phyloP scores from a whole-genome alignment of 1,284 basidiomycete genomes.

The Cryptococcus sp. region DNA sequence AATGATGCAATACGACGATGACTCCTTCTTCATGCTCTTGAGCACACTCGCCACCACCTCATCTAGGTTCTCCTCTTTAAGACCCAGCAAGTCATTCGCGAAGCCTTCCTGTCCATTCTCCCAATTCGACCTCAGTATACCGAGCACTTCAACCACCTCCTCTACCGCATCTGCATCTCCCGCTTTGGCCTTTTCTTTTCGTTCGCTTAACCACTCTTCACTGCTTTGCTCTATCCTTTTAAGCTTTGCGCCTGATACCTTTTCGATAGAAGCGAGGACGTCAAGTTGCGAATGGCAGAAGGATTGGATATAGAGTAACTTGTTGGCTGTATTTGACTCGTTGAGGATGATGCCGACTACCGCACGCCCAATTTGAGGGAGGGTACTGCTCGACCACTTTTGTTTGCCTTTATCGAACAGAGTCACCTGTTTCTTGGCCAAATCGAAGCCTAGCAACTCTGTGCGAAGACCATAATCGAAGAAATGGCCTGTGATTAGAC shows the following conservation, averaged over 20 bases:
- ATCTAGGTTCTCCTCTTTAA: slow-evolving; percentile 15
- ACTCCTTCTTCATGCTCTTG: not conserved
- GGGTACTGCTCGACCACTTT: slow-evolving; percentile 12
- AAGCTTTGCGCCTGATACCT: not conserved
- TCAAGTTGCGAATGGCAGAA: slow-evolving; percentile 11
- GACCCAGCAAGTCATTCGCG: slow-evolving; percentile 14
- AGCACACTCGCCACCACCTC: slow-evolving; percentile 4
- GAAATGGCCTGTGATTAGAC: slow-evolving; percentile 16
- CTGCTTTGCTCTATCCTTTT: slow-evolving; percentile 4
- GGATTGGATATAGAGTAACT: slow-evolving; percentile 15
- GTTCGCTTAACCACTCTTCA: slow-evolving; percentile 7
- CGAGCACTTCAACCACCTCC: slow-evolving; percentile 14
- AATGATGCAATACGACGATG: too few relatives aligned
- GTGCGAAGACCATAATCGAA: slow-evolving; percentile 17
- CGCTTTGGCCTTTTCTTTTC: slow-evolving; percentile 5
- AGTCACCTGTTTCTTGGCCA: slow-evolving; percentile 1
- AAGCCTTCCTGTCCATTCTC: slow-evolving; percentile 6
- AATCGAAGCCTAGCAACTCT: slow-evolving; percentile 14
- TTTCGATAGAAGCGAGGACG: slow-evolving; percentile 7
- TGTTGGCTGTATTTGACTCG: slow-evolving; percentile 9
- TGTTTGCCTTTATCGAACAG: slow-evolving; percentile 15
- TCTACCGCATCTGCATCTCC: slow-evolving; percentile 15
- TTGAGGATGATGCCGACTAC: slow-evolving; percentile 10
- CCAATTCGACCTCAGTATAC: slow-evolving; percentile 21
- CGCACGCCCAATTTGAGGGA: slow-evolving; percentile 10